These are phyloP conservation scores for Phaeophleospora eucalypticola DNA, from an alignment of 2,329 filamentous ascomycete species.

Conservation along the genomic window DNA sequence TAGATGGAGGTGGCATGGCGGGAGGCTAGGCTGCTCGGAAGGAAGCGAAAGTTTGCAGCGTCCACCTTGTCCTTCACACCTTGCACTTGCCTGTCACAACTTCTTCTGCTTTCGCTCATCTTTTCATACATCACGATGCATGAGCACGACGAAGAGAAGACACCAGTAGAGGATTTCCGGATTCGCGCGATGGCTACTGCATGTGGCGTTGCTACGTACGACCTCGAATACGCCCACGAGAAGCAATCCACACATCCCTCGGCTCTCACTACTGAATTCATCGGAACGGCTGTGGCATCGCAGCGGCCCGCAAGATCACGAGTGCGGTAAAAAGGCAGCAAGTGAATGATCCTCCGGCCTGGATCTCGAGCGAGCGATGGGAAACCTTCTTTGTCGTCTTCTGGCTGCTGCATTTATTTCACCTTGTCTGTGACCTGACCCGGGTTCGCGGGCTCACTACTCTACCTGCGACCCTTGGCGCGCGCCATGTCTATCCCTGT, in stretches of 20 bases:
- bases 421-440: neutral
- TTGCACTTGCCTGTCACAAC: too few species aligned
- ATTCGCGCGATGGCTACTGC: neutral
- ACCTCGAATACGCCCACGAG: neutral
- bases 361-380: neutral
- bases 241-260: neutral
- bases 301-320: neutral
- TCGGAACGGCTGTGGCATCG: neutral
- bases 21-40: neutral
- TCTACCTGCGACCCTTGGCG: neutral
- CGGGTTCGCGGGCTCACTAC: neutral
- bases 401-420: constrained; percentile 1
- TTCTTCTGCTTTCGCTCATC: too few species aligned
- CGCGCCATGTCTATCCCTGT: constrained; percentile 10
- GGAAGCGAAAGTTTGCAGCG: neutral
- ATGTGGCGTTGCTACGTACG: neutral
- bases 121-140: too few species aligned
- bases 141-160: too few species aligned
- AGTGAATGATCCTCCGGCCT: neutral
- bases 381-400: neutral
- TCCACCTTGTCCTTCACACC: too few species aligned
- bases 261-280: neutral
- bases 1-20: neutral
- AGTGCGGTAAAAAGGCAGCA: neutral
- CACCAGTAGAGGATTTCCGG: neutral